Evolutionary conservation across 192 early-diverging fungal genomes (phyloP).

Genomic region (Entomortierella chlamydospora): DNA sequence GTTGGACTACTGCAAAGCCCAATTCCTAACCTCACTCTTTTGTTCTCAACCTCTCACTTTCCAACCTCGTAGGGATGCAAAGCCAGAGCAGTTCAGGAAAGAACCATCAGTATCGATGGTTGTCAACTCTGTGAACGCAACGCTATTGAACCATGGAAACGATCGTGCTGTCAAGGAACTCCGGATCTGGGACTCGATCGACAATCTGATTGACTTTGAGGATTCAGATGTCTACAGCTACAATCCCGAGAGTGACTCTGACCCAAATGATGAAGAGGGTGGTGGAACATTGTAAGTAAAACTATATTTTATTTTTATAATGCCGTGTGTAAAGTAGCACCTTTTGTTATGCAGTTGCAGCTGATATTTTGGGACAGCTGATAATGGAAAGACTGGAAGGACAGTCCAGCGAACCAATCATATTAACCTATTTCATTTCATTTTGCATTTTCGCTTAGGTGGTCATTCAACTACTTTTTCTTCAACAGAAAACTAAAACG

Average conservation of each 20-base stretch:
- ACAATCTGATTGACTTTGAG: slow-evolving; percentile 83
- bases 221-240: slow-evolving; percentile 94
- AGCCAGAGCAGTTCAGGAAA: slow-evolving; percentile 81
- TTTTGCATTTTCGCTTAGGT: slow-evolving; percentile 58
- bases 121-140: slow-evolving; percentile 87
- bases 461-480: slow-evolving; percentile 99
- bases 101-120: slow-evolving; percentile 79
- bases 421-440: too few species aligned
- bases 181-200: slow-evolving; percentile 89
- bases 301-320: too few species aligned
- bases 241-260: slow-evolving; percentile 85
- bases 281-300: slow-evolving; percentile 58
- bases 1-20: neutral
- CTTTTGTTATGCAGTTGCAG: too few species aligned
- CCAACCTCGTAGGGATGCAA: slow-evolving; percentile 88
- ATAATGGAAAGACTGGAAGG: neutral
- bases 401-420: neutral
- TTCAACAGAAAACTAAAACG: slow-evolving; percentile 91
- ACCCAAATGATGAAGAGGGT: slow-evolving; percentile 93
- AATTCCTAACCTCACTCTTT: neutral
- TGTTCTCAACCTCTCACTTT: too few species aligned
- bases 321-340: too few species aligned
- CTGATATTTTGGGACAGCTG: neutral
- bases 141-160: slow-evolving; percentile 86
- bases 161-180: slow-evolving; percentile 69